Evolutionary conservation across 306 rosid genomes (phyloP).

Genomic region (Abrus precatorius): DNA sequence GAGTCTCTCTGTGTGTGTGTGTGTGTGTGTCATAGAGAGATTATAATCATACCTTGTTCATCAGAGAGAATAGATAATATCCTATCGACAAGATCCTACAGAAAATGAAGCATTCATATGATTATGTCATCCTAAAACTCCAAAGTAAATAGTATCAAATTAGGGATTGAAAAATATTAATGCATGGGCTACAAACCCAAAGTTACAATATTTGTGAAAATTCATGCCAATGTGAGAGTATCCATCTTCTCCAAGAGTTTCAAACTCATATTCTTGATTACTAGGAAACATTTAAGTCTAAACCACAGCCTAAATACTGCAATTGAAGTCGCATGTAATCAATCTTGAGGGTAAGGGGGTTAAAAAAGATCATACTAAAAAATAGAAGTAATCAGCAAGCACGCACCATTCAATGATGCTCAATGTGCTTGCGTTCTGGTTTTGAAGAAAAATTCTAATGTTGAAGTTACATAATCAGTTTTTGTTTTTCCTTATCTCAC

Average conservation of each 20-base stretch:
- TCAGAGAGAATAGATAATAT: constrained; percentile 80
- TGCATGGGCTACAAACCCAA: constrained; percentile 20
- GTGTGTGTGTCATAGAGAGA: constrained; percentile 21
- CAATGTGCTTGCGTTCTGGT: not conserved
- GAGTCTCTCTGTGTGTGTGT: not conserved
- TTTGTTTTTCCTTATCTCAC: constrained; percentile 55
- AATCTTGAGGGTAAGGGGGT: not conserved
- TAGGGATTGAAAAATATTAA: not conserved
- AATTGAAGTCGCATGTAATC: constrained; percentile 8
- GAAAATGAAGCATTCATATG: constrained; percentile 43
- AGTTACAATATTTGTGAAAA: constrained; percentile 22
- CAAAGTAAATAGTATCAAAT: not conserved
- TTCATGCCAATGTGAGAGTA: constrained; percentile 7
- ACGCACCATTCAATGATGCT: not conserved
- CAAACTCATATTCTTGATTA: constrained; percentile 21
- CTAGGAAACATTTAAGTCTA: not conserved
- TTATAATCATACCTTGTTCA: constrained; percentile 71
- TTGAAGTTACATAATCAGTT: constrained; percentile 25
- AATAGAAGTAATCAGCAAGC: constrained; percentile 19
- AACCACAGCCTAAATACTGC: not conserved
- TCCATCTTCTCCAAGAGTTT: constrained; percentile 22
- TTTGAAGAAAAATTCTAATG: constrained; percentile 19
- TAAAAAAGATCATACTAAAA: not conserved
- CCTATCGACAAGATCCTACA: constrained; percentile 92
- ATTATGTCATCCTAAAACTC: constrained; percentile 26